Base-by-base conservation (phyloP, 345 rosid genomes). In the Odontarrhena argentea region DNA sequence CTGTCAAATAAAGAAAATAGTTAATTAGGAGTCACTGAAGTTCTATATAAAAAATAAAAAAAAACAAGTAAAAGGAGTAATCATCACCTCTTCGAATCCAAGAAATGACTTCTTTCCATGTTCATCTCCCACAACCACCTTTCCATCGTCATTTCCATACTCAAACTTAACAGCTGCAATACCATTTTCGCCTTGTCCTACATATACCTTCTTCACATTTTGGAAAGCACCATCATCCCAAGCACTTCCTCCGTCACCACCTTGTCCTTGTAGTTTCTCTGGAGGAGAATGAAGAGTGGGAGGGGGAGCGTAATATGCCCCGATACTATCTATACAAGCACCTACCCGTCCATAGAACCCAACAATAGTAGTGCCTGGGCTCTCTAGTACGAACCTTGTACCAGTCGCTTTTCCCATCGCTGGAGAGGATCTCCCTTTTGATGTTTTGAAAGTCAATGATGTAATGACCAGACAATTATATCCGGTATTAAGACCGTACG, bases 261-360 rank as follows among this genome's bases (percentile, higher is more conserved):
- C 65, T 45, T 55, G 57, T 38, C 52, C 66, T 10, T 69, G 24
- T 5, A 72, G 37, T 48, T 63, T 63, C 59, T 47, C 36, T 28
- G 57, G 7, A 7, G 55, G 44, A 7, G 13, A 35, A 37, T 22
- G 4, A 28, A 2, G 24, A 63, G 50, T 8, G 11, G 44, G 44
- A 46, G 9, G 0, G 0, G 72, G 64, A 22, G 36, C 14, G 5
- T 6, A 56, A 35, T 68, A 68, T 4, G 40, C 72, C 7, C 72
- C 72, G n/a, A 68, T 44, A 18, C 26, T 11, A 36, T 56, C 55
- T 18, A 68, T 1, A 68, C 25, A 15, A 32, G 14, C 1, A 12
- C 55, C 45, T 10, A 5, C 12, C 4, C 76, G 59, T 50, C 76
- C 76, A 58, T 65, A 60, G 25, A 66, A 73, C 22, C 76, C 76